Evolutionary conservation across 2,329 filamentous ascomycete species (phyloP).

Genomic region (Claviceps maximensis): DNA sequence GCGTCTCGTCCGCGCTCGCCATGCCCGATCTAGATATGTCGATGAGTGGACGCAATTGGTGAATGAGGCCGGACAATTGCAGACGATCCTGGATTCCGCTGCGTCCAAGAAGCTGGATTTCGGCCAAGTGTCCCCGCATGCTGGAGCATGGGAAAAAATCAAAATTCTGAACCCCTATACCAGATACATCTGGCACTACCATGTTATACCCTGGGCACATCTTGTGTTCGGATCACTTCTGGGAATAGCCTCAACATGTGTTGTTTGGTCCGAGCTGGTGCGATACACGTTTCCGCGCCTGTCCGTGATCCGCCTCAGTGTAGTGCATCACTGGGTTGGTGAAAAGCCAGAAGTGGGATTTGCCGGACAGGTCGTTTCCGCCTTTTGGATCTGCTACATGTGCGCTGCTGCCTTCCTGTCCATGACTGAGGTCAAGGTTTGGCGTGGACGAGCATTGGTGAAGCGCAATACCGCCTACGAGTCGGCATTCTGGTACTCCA

Average conservation of each 20-base stretch:
- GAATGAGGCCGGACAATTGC: slow-evolving; percentile 57
- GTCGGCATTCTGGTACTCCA: slow-evolving; percentile 89
- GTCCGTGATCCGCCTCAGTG: slow-evolving; percentile 53
- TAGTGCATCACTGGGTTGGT: slow-evolving; percentile 63
- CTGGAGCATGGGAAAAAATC: slow-evolving; percentile 38
- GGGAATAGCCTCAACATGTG: slow-evolving; percentile 61
- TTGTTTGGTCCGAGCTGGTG: slow-evolving; percentile 89
- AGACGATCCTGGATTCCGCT: slow-evolving; percentile 72
- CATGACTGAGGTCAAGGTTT: slow-evolving; percentile 89
- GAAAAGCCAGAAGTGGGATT: slow-evolving; percentile 69
- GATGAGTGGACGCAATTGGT: slow-evolving; percentile 78
- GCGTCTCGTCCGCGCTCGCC: slow-evolving; percentile 66
- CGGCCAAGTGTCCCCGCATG: slow-evolving; percentile 41
- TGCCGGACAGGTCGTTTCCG: slow-evolving; percentile 70
- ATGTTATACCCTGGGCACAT: slow-evolving; percentile 56
- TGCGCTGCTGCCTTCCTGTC: slow-evolving; percentile 76
- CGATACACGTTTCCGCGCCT: slow-evolving; percentile 67
- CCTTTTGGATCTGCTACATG: slow-evolving; percentile 93
- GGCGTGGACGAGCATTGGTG: slow-evolving; percentile 86
- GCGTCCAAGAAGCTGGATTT: slow-evolving; percentile 73
- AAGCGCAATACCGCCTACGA: slow-evolving; percentile 84
- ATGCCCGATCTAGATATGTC: slow-evolving; percentile 69
- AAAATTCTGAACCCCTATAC: slow-evolving; percentile 66
- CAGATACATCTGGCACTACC: slow-evolving; percentile 64
- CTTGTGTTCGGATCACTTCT: slow-evolving; percentile 54